A percentile compares a stretch with the other conserved stretches of the same genome.
phyloP scores from a whole-genome alignment of 305 asterid genomes.

The Vinca major region DNA sequence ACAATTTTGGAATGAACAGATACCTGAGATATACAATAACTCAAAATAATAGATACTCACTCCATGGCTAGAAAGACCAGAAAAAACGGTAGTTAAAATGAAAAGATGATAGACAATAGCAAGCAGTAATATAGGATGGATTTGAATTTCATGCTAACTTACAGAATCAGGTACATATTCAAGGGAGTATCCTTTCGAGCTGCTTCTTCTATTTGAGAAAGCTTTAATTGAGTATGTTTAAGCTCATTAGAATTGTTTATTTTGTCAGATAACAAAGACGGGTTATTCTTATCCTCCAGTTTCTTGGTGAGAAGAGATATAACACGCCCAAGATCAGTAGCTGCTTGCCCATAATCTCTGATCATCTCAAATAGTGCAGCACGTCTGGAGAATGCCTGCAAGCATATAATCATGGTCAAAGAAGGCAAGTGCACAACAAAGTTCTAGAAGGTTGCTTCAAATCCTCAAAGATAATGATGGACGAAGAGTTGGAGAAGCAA shows the following conservation, averaged over 20 bases:
- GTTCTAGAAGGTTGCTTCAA: background rate
- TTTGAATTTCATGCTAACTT: constrained; percentile 27
- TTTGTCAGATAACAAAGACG: constrained; percentile 48
- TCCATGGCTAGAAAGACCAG: background rate
- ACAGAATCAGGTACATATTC: constrained; percentile 91
- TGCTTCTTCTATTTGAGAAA: constrained; percentile 71
- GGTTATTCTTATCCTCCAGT: constrained; percentile 42
- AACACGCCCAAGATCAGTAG: constrained; percentile 66
- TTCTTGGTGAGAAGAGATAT: constrained; percentile 55
- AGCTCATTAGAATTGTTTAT: constrained; percentile 51
- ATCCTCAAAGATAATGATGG: background rate
- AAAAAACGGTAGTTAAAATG: background rate
- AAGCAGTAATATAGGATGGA: background rate
- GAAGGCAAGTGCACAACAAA: background rate
- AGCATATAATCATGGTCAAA: constrained; percentile 11
- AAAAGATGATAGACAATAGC: background rate
- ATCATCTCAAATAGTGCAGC: constrained; percentile 76
- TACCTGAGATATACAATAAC: background rate
- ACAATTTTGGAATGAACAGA: background rate
- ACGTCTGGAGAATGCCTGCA: constrained; percentile 89
- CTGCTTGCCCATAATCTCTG: constrained; percentile 88
- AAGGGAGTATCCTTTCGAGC: constrained; percentile 65
- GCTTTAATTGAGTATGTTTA: constrained; percentile 57
- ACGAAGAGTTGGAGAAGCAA: no score
- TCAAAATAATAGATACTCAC: no score